A percentile compares a stretch with the other conserved stretches of the same genome.
Conservation (phyloP, 1,139 yeast genomes). For the Nadsonia commutata region DNA sequence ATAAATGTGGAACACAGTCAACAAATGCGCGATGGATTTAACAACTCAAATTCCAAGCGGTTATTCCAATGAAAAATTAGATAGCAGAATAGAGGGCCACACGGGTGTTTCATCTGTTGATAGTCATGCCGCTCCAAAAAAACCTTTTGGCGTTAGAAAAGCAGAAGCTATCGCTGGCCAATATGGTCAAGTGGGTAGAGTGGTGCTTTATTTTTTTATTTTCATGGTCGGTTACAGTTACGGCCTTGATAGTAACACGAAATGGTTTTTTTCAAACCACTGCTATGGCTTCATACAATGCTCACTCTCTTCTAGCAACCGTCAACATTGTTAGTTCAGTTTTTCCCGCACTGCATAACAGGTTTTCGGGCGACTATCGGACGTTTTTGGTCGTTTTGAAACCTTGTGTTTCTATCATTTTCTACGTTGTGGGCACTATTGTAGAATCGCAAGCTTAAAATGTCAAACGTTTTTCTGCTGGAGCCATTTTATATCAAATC, state of each 20-base stretch:
- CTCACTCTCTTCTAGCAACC: conserved; percentile 27
- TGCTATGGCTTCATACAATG: conserved; percentile 27
- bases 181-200: conserved; percentile 22
- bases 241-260: conserved; percentile 45
- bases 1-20: no score
- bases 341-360: conserved; percentile 27
- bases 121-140: no score
- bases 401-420: conserved; percentile 23
- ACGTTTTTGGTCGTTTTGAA: conserved; percentile 28
- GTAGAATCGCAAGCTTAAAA: conserved; percentile 49
- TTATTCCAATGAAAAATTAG: no score
- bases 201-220: conserved; percentile 33
- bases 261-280: conserved; percentile 28
- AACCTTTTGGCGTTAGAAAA: conserved; percentile 23
- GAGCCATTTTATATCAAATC: conserved; percentile 53
- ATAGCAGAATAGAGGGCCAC: no score
- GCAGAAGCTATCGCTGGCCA: conserved; percentile 23
- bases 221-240: conserved; percentile 52
- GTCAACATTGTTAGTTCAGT: conserved; percentile 29
- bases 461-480: conserved; percentile 56
- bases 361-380: conserved; percentile 27
- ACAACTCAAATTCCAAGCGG: no score
- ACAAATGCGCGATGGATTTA: no score
- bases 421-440: conserved; percentile 22
- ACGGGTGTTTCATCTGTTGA: no score